phyloP scores from a whole-genome alignment of 1,284 basidiomycete species.

The Tilletiaria anomala region DNA sequence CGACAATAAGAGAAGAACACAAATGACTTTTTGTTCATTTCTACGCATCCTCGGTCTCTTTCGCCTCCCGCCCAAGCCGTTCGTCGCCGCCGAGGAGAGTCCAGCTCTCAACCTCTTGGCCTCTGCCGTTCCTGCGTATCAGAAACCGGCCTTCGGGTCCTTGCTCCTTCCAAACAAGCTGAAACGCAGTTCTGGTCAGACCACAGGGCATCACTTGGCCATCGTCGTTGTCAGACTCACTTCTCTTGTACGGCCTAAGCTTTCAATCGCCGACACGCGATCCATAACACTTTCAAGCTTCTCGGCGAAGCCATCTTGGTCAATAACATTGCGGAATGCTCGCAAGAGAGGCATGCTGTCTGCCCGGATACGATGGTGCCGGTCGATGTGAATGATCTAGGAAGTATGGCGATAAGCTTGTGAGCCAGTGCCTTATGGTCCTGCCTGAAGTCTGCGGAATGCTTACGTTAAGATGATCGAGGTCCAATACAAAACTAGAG shows the following conservation, averaged over 20 bases:
- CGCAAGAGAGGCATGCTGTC: conserved; percentile 31
- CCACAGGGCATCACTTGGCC: too few relatives aligned
- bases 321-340: conserved; percentile 20
- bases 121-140: conserved; percentile 23
- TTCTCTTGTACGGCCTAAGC: conserved; percentile 19
- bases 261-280: conserved; percentile 28
- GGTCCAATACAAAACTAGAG: conserved; percentile 1
- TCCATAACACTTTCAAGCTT: conserved; percentile 31
- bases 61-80: conserved; percentile 19
- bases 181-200: too few relatives aligned
- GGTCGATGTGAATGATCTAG: conserved; percentile 23
- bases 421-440: too few relatives aligned
- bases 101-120: conserved; percentile 25
- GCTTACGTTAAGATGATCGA: conserved; percentile 4
- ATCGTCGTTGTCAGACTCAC: too few relatives aligned
- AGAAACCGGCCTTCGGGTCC: conserved; percentile 24
- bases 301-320: conserved; percentile 21
- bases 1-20: too few relatives aligned
- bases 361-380: conserved; percentile 27
- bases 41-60: conserved; percentile 4
- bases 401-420: background rate
- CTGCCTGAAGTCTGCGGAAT: background rate
- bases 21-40: background rate
- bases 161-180: conserved; percentile 34
- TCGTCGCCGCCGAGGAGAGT: conserved; percentile 29